Evolutionary conservation across 495 filamentous ascomycete species (phyloP), one percentile per base, ranked within the genome.

Genomic region (Extremus antarcticus): DNA sequence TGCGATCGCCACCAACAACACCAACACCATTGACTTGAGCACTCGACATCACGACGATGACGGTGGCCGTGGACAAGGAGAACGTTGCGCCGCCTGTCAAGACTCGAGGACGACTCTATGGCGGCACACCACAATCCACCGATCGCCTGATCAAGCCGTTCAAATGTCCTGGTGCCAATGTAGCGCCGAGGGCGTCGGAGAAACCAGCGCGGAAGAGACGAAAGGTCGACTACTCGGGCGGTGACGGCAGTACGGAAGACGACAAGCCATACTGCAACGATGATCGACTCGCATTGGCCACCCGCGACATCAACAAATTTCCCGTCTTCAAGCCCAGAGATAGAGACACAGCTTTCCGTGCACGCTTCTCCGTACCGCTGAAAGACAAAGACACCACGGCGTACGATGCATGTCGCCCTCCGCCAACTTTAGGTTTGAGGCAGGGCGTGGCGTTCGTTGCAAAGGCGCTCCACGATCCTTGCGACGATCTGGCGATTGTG

Each of bases 401-500:
- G 2, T 97, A 95, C 68, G 85, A 88, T 64, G 73, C 84, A 1
- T 80, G 81, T 46, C 77, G 92, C 23, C 82, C 87, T 3, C 85
- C 94, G 10, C 92, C 94, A 2, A 85, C 87, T 0, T 69, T 99
- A 29, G 92, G 92, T 1, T 76, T 99, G 73, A 74, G 92, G 58
- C 83, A 79, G 64, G 89, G 91, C 11, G 83, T 86, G 1, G 79
- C 82, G 4, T 96, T 97, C 68, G 77, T 95, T 13, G 88, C 90
- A 20, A 94, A 87, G 61, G 85, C 92, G 40, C 68, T 99, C 52
- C 94, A 99, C 66, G 92, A 99, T 63, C 92, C 92, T 0, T 87
- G 84, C 64, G 94, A 87, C 54, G 94, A 99, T 63, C 94, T 97
- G 70, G 85, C 92, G 0, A 97, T 99, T 62, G 92, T 99, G 4